Base-by-base conservation (phyloP, 2,329 filamentous ascomycete genomes). In the Didymella pomorum region DNA sequence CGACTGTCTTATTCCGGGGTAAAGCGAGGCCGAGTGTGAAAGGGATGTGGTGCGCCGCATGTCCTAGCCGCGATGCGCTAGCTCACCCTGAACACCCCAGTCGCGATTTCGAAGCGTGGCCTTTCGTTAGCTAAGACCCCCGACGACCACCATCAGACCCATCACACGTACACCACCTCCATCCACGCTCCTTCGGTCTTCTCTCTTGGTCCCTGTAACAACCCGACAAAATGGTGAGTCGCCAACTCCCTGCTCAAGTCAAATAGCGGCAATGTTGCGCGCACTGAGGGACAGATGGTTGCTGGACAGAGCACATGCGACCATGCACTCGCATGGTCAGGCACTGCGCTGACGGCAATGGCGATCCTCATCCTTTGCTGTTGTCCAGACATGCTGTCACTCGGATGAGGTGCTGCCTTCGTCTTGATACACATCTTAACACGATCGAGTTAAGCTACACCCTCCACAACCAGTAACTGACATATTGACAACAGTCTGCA, bases 401-500 rank as follows among this genome's bases (percentile, higher is more conserved):
- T 4, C 23, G 26, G 5, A n/a, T 16, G 41, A 8, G 21, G 5
- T 26, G 14, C 12, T 4, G 16, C 21, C 21, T 42, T 23, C 11
- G 39, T 18, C 39, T 23, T 42, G 14, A 39, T 7, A 14, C 29
- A 21, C 37, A 16, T 31, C 33, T 42, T 42, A 9, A 33, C 26
- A 26, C 47, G 20, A 16, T 18, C 18, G 11, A 45, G 25, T 25
- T 25, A 8, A 50, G 31, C 25, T 25, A 33, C 25, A 16, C 39
- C 37, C 18, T 23, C 11, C 4, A 20, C 14, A 35, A 18, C 44
- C 47, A 52, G 52, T 52, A 43, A 57, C 62, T 67, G 55, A 64
- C 57, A 49, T 35, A 16, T 16, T 45, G 47, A 14, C 18, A 7
- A 12, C 52, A 75, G 72, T 76, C 73, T 68, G 73, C 70, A 51